Percentiles rank a stretch among this genome's conserved stretches.
Conservation (phyloP, 1,139 yeast species). For the Saccharomyces hybrid region DNA sequence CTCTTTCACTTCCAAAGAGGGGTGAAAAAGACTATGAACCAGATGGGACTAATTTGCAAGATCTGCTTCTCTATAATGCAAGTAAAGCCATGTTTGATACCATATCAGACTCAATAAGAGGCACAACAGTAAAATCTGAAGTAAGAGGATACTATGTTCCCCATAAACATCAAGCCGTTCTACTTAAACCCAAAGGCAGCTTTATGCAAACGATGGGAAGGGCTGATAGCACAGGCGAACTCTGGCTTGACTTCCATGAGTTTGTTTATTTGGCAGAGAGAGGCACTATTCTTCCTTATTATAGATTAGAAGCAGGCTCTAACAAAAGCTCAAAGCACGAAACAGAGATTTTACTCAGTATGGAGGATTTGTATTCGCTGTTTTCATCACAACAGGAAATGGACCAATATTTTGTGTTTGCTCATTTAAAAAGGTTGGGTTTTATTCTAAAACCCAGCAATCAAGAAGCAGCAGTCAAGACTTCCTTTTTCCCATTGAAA, state of each 20-base stretch:
- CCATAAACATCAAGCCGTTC: slow-evolving; percentile 37
- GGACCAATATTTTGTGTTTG: slow-evolving; percentile 61
- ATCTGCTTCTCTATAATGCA: slow-evolving; percentile 44
- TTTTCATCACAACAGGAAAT: slow-evolving; percentile 40
- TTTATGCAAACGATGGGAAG: slow-evolving; percentile 69
- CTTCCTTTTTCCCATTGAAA: slow-evolving; percentile 14
- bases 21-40: slow-evolving; percentile 90
- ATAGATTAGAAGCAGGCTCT: slow-evolving; percentile 20
- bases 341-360: slow-evolving; percentile 43
- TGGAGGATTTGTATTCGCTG: slow-evolving; percentile 59
- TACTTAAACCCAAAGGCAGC: slow-evolving; percentile 61
- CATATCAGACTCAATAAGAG: slow-evolving; percentile 45
- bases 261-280: slow-evolving; percentile 72
- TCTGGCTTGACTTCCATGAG: slow-evolving; percentile 58
- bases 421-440: slow-evolving; percentile 73
- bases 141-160: slow-evolving; percentile 44
- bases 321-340: slow-evolving; percentile 21
- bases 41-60: slow-evolving; percentile 63
- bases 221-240: slow-evolving; percentile 41
- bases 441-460: slow-evolving; percentile 44
- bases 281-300: slow-evolving; percentile 62
- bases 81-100: slow-evolving; percentile 70
- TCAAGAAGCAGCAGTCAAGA: slow-evolving; percentile 5
- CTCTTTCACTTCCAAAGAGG: slow-evolving; percentile 44
- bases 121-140: slow-evolving; percentile 46